Percentiles rank a stretch among this genome's conserved stretches.
Evolutionary conservation across 2,329 filamentous ascomycete species (phyloP).

Genomic region (Trichoderma hamatum): DNA sequence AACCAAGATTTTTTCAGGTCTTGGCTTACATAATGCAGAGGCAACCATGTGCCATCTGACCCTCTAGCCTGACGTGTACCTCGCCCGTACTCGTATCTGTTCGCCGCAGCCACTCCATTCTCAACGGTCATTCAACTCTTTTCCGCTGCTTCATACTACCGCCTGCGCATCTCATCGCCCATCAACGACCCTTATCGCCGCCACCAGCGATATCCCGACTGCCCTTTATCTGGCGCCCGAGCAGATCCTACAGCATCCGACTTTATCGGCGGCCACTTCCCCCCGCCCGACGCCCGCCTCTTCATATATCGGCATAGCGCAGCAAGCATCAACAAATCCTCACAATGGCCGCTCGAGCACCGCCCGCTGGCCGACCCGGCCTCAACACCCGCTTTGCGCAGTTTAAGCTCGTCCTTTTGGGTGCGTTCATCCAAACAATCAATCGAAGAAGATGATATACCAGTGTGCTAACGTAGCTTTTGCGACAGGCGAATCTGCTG

Average conservation of each 20-base stretch:
- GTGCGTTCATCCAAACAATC: slow-evolving; percentile 55
- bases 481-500: slow-evolving; percentile 85
- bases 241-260: not conserved
- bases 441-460: slow-evolving; percentile 25
- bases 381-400: slow-evolving; percentile 89
- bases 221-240: not conserved
- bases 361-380: slow-evolving; percentile 61
- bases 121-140: slow-evolving; percentile 25
- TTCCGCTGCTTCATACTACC: slow-evolving; percentile 10
- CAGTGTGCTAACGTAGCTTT: slow-evolving; percentile 26
- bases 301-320: slow-evolving; percentile 28
- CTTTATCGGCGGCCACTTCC: not conserved
- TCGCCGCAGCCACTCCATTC: slow-evolving; percentile 29
- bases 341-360: slow-evolving; percentile 84
- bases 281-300: not conserved
- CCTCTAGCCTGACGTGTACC: slow-evolving; percentile 28
- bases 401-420: slow-evolving; percentile 97
- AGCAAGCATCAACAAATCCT: slow-evolving; percentile 32
- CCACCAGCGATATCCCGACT: not conserved
- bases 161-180: slow-evolving; percentile 16
- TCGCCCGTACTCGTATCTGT: slow-evolving; percentile 30
- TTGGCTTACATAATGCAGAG: slow-evolving; percentile 27
- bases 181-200: slow-evolving; percentile 7
- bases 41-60: slow-evolving; percentile 27
- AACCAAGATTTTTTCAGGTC: not conserved